These are phyloP conservation scores for Fennellomyces sp. DNA, from an alignment of 371 early-diverging fungal species.

Conservation along the genomic window DNA sequence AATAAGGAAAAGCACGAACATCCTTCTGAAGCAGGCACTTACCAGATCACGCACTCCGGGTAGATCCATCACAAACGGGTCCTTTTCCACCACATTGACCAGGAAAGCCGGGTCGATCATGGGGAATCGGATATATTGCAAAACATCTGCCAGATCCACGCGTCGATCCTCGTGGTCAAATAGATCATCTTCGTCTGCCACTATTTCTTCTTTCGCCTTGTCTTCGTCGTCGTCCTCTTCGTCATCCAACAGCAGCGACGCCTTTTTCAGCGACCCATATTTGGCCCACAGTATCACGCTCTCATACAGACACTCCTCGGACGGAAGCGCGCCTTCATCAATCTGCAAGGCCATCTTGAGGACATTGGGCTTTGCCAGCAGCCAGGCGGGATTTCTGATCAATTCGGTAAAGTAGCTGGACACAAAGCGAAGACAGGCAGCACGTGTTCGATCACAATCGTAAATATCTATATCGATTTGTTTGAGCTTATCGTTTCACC, in stretches of 20 bases:
- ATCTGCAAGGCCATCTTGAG: conserved; percentile 48
- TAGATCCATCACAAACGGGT: conserved; percentile 50
- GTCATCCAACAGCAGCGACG: not conserved
- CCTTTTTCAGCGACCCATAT: conserved; percentile 4
- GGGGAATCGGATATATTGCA: conserved; percentile 59
- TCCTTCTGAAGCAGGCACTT: not conserved
- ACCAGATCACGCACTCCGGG: conserved; percentile 58
- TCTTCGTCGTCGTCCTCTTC: not conserved
- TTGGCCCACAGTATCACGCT: conserved; percentile 55
- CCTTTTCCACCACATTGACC: conserved; percentile 50
- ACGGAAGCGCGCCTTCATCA: conserved; percentile 46
- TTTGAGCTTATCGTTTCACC: not conserved
- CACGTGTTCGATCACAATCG: conserved; percentile 39
- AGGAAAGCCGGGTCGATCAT: conserved; percentile 55
- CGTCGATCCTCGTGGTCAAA: not conserved
- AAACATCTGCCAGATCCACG: conserved; percentile 21
- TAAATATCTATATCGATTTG: conserved; percentile 27
- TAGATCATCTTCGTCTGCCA: not conserved
- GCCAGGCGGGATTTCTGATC: conserved; percentile 36
- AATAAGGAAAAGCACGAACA: not conserved
- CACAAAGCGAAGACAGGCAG: conserved; percentile 44
- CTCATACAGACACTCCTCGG: conserved; percentile 54
- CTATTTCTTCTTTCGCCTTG: not conserved
- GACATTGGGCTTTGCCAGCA: conserved; percentile 50
- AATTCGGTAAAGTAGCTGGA: conserved; percentile 40